Percentiles rank a stretch among this genome's conserved stretches.
phyloP scores from a whole-genome alignment of 345 rosid genomes.

The Hibiscus mutabilis region DNA sequence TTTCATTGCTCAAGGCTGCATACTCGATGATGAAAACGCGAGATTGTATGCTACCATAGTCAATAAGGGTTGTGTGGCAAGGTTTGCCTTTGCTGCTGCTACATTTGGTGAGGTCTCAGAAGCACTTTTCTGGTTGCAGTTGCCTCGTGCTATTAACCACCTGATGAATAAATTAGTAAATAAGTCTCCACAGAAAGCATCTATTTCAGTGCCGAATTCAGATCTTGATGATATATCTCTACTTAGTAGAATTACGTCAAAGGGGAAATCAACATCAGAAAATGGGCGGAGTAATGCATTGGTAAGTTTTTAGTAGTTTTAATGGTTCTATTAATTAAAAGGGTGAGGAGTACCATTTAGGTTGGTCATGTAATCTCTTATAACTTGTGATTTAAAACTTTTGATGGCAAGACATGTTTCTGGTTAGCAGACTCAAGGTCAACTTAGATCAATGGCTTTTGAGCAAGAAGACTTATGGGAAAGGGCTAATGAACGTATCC shows the following conservation, averaged over 20 bases:
- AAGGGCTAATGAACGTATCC: constrained; percentile 78
- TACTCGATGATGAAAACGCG: constrained; percentile 84
- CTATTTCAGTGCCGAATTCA: constrained; percentile 25
- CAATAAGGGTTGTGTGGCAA: constrained; percentile 67
- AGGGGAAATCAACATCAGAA: constrained; percentile 39
- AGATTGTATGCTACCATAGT: constrained; percentile 77
- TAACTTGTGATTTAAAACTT: constrained; percentile 2
- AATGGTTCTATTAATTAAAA: background rate
- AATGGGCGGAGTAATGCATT: constrained; percentile 34
- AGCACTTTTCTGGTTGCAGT: constrained; percentile 93
- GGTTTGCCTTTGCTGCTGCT: constrained; percentile 98
- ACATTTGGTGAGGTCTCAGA: constrained; percentile 84
- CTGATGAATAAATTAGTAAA: constrained; percentile 51
- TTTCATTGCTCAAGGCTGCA: constrained; percentile 51
- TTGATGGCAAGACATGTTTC: constrained; percentile 6
- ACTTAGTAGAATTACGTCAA: constrained; percentile 52
- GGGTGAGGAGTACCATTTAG: background rate
- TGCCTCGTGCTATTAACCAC: constrained; percentile 82
- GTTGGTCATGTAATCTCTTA: background rate
- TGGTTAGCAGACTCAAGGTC: constrained; percentile 53
- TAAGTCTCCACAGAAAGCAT: constrained; percentile 42
- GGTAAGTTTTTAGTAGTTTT: constrained; percentile 34
- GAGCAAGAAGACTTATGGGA: constrained; percentile 80
- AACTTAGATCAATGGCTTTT: constrained; percentile 75
- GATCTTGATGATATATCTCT: constrained; percentile 43